phyloP scores from a whole-genome alignment of 257 asterid genomes.

The Rhazya stricta region DNA sequence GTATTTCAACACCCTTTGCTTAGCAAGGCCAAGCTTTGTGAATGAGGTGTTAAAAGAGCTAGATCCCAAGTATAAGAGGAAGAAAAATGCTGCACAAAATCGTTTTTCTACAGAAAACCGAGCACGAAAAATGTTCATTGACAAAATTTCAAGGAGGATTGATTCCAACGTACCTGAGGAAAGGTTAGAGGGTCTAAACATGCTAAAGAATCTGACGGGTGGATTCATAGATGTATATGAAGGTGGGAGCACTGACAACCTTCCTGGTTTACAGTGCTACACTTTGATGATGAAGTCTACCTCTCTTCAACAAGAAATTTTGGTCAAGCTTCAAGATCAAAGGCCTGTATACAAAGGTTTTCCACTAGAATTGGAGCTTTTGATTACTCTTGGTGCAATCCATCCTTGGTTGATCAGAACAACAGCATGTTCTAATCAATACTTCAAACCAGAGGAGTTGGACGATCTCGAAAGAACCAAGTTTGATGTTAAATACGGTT shows the following conservation, averaged over 20 bases:
- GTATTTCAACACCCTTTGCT: conserved; percentile 84
- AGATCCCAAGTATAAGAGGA: conserved; percentile 76
- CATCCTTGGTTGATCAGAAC: conserved; percentile 96
- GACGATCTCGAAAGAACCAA: conserved; percentile 66
- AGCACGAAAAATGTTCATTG: conserved; percentile 75
- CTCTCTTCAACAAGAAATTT: conserved; percentile 61
- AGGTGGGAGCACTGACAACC: conserved; percentile 68
- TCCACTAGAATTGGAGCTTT: conserved; percentile 77
- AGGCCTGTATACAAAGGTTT: conserved; percentile 81
- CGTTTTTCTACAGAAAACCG: conserved; percentile 75
- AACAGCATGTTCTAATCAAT: conserved; percentile 61
- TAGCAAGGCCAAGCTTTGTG: conserved; percentile 81
- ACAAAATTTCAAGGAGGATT: conserved; percentile 68
- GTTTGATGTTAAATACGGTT: conserved; percentile 71
- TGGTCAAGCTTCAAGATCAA: conserved; percentile 68
- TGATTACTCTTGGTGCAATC: conserved; percentile 90
- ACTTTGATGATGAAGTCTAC: conserved; percentile 95
- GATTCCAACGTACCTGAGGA: conserved; percentile 66
- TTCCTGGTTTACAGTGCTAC: conserved; percentile 91
- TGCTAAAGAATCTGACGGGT: conserved; percentile 60
- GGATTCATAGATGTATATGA: conserved; percentile 89
- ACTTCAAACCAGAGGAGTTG: conserved; percentile 56
- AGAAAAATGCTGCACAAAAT: conserved; percentile 47
- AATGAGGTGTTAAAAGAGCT: conserved; percentile 76
- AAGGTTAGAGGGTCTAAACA: conserved; percentile 64